Percentiles rank a stretch among this genome's conserved stretches.
Evolutionary conservation across 1,284 basidiomycete species (phyloP).

Genomic region (Ceratobasidium sp.): DNA sequence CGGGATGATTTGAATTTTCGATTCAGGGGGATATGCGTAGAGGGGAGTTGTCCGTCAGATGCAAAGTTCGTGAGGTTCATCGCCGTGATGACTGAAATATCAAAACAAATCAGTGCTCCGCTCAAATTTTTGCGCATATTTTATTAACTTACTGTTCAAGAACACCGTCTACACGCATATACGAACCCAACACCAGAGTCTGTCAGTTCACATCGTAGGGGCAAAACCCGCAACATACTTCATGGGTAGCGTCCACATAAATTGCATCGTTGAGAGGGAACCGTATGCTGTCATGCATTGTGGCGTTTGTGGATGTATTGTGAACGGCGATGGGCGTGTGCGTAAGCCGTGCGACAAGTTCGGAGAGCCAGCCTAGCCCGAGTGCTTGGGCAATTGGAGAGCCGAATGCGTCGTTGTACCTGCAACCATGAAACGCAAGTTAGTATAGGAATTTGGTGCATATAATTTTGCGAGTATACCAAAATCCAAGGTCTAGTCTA

Average conservation of each 20-base stretch:
- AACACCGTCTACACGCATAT: conserved; percentile 53
- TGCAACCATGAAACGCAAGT: conserved; percentile 55
- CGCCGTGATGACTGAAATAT: conserved; percentile 52
- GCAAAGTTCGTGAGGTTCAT: conserved; percentile 73
- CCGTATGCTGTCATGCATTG: conserved; percentile 74
- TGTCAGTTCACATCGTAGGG: neutral
- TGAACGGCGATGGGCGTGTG: conserved; percentile 75
- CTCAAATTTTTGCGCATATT: conserved; percentile 65
- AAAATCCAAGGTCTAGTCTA: conserved; percentile 64
- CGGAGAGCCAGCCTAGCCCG: conserved; percentile 88
- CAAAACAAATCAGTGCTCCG: conserved; percentile 63
- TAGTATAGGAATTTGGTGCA: neutral
- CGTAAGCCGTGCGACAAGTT: conserved; percentile 83
- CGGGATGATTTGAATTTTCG: conserved; percentile 65
- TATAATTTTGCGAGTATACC: conserved; percentile 55
- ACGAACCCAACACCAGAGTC: neutral
- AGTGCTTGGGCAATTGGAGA: conserved; percentile 82
- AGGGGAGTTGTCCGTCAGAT: conserved; percentile 74
- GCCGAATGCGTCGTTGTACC: conserved; percentile 84
- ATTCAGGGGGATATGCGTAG: conserved; percentile 74
- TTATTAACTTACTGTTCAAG: conserved; percentile 55
- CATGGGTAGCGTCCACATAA: conserved; percentile 89
- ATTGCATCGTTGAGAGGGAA: conserved; percentile 86
- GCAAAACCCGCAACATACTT: conserved; percentile 62
- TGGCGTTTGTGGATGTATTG: conserved; percentile 84